Base-by-base conservation (phyloP, 441 rosid species). In the Gossypium gossypioides region DNA sequence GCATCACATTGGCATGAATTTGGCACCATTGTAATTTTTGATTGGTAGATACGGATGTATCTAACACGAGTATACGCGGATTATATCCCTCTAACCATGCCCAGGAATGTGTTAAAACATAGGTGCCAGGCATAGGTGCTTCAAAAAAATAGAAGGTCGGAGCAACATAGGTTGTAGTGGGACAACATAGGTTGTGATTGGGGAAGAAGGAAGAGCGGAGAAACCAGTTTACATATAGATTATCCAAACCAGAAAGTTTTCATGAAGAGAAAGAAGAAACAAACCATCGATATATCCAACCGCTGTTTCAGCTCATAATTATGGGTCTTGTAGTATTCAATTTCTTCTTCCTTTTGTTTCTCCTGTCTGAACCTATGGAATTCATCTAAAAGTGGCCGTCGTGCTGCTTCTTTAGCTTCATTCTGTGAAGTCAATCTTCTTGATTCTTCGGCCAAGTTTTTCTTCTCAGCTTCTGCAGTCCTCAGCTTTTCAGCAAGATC, bases 281-380 rank as follows among this genome's bases (percentile, higher is more conserved):
- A 67, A 81, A 96, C 99, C 98, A 88, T 93, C 86, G 88, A 89
- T 27, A 87, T 86, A 81, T 91, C 92, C 80, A 93, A 81, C 75
- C 83, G 85, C 62, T 93, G 77, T 79, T 91, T 93, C 99, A 93
- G 89, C 78, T 87, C 91, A 79, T 93, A 92, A 68, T 90, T 89
- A 83, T 88, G 86, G 68, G 90, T 88, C 82, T 96, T 34, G 42
- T 34, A 34, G 42, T 1, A 34, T 34, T 96, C 87, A 83, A 90
- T 80, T 79, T 86, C 98, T 80, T 88, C 98, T 76, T 93, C 97
- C 75, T 90, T 96, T 75, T 85, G 87, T 81, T 90, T 93, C 81
- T 96, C 97, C 76, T 90, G 84, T 63, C 91, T 93, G 79, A 91
- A 77, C 66, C 88, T 73, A 80, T 87, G 88, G 68, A 96, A 86